Evolutionary conservation across 345 rosid genomes (phyloP), one percentile per base, ranked within the genome.

Genomic region (Zanthoxylum bungeanum): DNA sequence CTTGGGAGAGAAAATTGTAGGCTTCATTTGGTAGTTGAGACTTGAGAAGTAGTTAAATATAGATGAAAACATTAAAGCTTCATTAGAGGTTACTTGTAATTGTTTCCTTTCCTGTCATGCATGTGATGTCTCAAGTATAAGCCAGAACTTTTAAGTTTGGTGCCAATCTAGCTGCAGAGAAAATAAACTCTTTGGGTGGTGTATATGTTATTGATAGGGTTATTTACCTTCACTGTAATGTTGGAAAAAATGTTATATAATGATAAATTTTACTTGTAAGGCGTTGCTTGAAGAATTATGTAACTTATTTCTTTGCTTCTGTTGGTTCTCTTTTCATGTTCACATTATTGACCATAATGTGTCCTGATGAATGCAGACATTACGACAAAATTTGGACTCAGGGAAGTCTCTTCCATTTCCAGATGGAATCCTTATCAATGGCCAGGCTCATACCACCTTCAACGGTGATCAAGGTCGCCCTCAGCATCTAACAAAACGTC

Each of bases 321-420:
- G 25, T 19, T 50, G 27, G 9, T 21, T 62, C 33, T 57, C 7
- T 47, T 37, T n/a, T 62, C 16, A 28, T 58, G n/a, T 51, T 21
- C 59, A 9, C 5, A 21, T 9, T 16, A 30, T 55, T 72, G 17
- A 59, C 36, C 22, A 52, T 79, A 9, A 47, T 46, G 8, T 58
- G 5, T 69, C 39, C 9, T 42, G 66, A 3, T 71, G 9, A 42
- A 68, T 76, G 68, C 84, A 89, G 95, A 71, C 81, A 27, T 71
- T 87, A 59, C 85, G 78, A 42, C 83, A 70, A 64, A 46, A 72
- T 71, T 69, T 89, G 69, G 98, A 93, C 80, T 86, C 97, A 0
- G 97, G 97, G 47, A 85, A 80, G 28, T 49, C 87, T 71, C 85
- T 93, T 60, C 90, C 92, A 0, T 81, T 71, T 77, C 93, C 93